Evolutionary conservation across 495 filamentous ascomycete genomes (phyloP), one percentile per base, ranked within the genome.

Genomic region (Daldinia loculata): DNA sequence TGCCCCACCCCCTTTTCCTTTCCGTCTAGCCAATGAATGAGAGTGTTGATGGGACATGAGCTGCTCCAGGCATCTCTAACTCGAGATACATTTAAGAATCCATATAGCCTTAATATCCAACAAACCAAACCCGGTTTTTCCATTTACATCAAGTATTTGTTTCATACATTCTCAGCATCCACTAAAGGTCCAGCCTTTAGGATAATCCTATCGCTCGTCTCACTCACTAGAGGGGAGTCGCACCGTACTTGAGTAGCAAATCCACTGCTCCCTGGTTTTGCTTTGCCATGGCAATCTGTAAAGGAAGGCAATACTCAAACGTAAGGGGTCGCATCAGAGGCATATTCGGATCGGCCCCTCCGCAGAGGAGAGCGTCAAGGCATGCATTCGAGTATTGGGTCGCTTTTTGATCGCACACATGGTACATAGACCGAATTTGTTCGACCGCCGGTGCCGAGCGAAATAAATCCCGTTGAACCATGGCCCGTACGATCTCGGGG

Each of bases 311-410:
- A 26, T 57, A 17, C 9, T 57, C 55, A 9, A 53, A 29, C 9
- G 17, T 38, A 4, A 19, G 17, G 1, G 55, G 32, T 15, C 32
- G 19, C 11, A 24, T 6, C 17, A 57, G 32, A 19, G 30, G 55
- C 55, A 39, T 57, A 27, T 57, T 57, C 30, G 55, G 55, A 22
- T 57, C n/a, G 19, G 32, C 43, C 6, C 43, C 43, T 48, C 43
- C 43, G 43, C 19, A 22, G 17, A 48, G 43, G 19, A 48, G 43
- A 24, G 19, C 43, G 1, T 48, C 17, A 3, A 48, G 43, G 43
- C 43, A 48, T 14, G 17, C 19, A 12, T 48, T 24, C 19, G 43
- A 48, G 19, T n/a, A 17, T 17, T 3, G 0, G 3, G 17, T 14
- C 9, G 32, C 0, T 24, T 3, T 6, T 48, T 48, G 43, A 22